Percentiles rank a stretch among this genome's conserved stretches.
phyloP scores from a whole-genome alignment of 2,329 filamentous ascomycete genomes.

The Davidsoniella virescens region DNA sequence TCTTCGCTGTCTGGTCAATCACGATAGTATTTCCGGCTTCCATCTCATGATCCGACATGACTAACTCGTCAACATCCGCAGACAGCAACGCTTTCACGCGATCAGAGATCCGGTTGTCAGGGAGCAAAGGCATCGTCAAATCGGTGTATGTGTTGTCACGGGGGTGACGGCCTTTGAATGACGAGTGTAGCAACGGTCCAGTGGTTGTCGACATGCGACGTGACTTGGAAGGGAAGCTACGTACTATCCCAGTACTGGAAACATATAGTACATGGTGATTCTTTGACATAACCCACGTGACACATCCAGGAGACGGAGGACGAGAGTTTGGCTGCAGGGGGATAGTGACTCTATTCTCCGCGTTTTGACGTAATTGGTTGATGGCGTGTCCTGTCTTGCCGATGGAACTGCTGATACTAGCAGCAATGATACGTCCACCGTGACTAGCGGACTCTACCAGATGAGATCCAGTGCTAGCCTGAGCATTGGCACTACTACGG shows the following conservation, averaged over 20 bases:
- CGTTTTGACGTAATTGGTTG: constrained; percentile 55
- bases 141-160: constrained; percentile 43
- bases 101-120: constrained; percentile 32
- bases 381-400: constrained; percentile 56
- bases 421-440: constrained; percentile 54
- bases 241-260: constrained; percentile 47
- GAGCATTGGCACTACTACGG: constrained; percentile 8
- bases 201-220: constrained; percentile 31
- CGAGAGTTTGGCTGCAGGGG: constrained; percentile 33
- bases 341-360: constrained; percentile 58
- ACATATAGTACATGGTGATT: constrained; percentile 47
- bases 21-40: constrained; percentile 39
- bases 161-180: neutral
- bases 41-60: constrained; percentile 35
- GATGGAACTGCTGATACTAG: constrained; percentile 57
- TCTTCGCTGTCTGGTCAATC: constrained; percentile 25
- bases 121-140: constrained; percentile 46
- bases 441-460: constrained; percentile 43
- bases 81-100: constrained; percentile 2
- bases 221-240: constrained; percentile 46
- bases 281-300: constrained; percentile 48
- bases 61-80: constrained; percentile 28
- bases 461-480: constrained; percentile 6
- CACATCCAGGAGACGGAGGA: constrained; percentile 40
- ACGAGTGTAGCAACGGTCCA: neutral